These are phyloP conservation scores for Ganoderma lucidum DNA, from an alignment of 1,284 basidiomycete species.

Conservation along the genomic window DNA sequence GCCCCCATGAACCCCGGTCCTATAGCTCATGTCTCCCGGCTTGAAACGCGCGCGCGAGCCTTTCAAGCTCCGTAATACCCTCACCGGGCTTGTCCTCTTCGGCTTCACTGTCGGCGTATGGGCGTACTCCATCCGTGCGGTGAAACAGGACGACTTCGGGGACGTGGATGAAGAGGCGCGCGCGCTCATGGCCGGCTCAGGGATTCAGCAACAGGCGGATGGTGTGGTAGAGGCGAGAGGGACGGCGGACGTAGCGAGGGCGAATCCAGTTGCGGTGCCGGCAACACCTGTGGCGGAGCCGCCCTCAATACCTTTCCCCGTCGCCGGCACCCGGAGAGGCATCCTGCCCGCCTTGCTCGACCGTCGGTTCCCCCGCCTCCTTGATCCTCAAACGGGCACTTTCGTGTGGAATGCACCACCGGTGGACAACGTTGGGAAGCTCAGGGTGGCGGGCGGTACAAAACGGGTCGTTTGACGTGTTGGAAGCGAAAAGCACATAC, in stretches of 20 bases:
- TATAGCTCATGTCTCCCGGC: slow-evolving; percentile 84
- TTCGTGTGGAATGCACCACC: slow-evolving; percentile 76
- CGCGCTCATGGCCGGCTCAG: slow-evolving; percentile 53
- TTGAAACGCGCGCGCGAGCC: slow-evolving; percentile 89
- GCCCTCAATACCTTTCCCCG: slow-evolving; percentile 16
- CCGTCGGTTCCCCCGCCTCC: slow-evolving; percentile 52
- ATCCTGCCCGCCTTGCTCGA: slow-evolving; percentile 57
- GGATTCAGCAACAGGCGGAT: slow-evolving; percentile 41
- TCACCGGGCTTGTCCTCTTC: slow-evolving; percentile 80
- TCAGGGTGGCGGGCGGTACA: slow-evolving; percentile 32
- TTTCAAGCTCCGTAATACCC: slow-evolving; percentile 79
- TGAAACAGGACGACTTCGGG: slow-evolving; percentile 92
- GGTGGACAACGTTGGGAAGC: slow-evolving; percentile 61
- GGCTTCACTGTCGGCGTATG: slow-evolving; percentile 88
- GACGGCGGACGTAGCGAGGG: slow-evolving; percentile 20
- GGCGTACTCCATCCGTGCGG: slow-evolving; percentile 92
- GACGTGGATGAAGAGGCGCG: slow-evolving; percentile 82
- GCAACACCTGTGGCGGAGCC: slow-evolving; percentile 5
- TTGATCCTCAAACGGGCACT: slow-evolving; percentile 68
- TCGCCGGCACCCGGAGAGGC: slow-evolving; percentile 41
- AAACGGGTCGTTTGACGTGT: slow-evolving; percentile 18
- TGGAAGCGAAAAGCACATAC: slow-evolving; percentile 25
- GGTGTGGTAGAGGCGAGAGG: slow-evolving; percentile 31
- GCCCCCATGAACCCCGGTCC: background rate
- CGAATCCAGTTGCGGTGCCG: background rate